phyloP scores from a whole-genome alignment of 257 asterid genomes.

The Solanum boliviense region DNA sequence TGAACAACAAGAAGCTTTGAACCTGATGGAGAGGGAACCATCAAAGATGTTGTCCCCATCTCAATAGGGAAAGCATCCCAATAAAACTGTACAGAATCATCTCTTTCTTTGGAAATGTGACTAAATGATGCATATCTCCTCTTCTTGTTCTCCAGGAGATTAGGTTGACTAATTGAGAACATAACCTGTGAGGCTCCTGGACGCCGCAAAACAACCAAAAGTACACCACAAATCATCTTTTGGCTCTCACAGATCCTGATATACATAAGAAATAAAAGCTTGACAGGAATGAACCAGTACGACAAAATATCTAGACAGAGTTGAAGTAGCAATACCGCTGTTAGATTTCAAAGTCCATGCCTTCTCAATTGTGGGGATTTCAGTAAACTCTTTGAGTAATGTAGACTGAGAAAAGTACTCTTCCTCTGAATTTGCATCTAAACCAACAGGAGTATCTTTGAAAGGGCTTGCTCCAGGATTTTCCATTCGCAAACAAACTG shows the following conservation, averaged over 20 bases:
- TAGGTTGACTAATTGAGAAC: conserved; percentile 69
- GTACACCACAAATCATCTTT: not conserved
- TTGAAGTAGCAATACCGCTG: conserved; percentile 28
- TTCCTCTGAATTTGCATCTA: conserved; percentile 38
- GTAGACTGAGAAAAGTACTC: conserved; percentile 45
- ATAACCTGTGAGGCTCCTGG: conserved; percentile 50
- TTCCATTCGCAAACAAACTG: conserved; percentile 15
- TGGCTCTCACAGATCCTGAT: not conserved
- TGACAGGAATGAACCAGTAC: not conserved
- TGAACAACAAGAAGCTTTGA: conserved; percentile 61
- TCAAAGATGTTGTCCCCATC: conserved; percentile 47
- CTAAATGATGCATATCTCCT: conserved; percentile 55
- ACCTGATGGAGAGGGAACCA: conserved; percentile 89
- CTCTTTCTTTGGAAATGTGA: conserved; percentile 34
- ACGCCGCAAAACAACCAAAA: conserved; percentile 16
- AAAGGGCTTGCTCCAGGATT: conserved; percentile 24
- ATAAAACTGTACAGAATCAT: conserved; percentile 37
- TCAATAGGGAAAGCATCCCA: conserved; percentile 89
- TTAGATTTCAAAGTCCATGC: conserved; percentile 74
- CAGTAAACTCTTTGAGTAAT: conserved; percentile 57
- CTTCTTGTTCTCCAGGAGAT: conserved; percentile 60
- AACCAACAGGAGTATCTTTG: conserved; percentile 17
- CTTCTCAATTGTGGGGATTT: conserved; percentile 69
- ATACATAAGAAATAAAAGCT: not conserved
- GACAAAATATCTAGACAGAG: not conserved